Percentiles rank a stretch among this genome's conserved stretches.
phyloP scores from a whole-genome alignment of 495 filamentous ascomycete genomes.

The Lophium mytilinum region DNA sequence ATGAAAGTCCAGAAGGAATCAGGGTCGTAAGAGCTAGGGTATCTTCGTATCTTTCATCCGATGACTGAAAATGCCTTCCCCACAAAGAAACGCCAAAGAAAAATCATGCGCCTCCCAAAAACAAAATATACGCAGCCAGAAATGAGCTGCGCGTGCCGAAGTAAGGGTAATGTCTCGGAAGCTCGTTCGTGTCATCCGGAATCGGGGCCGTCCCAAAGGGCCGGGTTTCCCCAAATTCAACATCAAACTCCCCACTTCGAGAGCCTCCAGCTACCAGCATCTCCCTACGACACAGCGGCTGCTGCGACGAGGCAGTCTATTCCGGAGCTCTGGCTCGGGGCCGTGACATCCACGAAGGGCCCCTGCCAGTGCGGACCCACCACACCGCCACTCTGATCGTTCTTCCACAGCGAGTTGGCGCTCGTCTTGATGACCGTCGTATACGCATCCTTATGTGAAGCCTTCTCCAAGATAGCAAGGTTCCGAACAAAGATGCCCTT shows the following conservation, averaged over 20 bases:
- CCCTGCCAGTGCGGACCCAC: constrained; percentile 55
- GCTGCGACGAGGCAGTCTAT: constrained; percentile 65
- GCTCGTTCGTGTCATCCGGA: too few species aligned
- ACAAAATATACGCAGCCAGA: too few species aligned
- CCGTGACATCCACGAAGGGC: constrained; percentile 40
- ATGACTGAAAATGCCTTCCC: too few species aligned
- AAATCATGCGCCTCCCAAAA: too few species aligned
- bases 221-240: too few species aligned
- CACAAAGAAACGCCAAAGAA: too few species aligned
- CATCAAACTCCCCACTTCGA: not conserved
- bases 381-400: constrained; percentile 47
- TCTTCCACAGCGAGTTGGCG: constrained; percentile 59
- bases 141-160: too few species aligned
- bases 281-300: constrained; percentile 30
- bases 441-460: constrained; percentile 43
- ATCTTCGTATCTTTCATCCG: too few species aligned
- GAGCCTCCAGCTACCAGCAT: not conserved
- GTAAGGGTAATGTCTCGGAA: too few species aligned
- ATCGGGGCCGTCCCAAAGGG: too few species aligned
- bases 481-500: constrained; percentile 74
- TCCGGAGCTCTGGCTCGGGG: constrained; percentile 58
- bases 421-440: constrained; percentile 50
- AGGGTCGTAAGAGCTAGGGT: too few species aligned
- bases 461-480: constrained; percentile 48
- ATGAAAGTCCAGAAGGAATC: too few species aligned